Evolutionary conservation across 257 asterid genomes (phyloP).

Genomic region (Verbascum thapsus): DNA sequence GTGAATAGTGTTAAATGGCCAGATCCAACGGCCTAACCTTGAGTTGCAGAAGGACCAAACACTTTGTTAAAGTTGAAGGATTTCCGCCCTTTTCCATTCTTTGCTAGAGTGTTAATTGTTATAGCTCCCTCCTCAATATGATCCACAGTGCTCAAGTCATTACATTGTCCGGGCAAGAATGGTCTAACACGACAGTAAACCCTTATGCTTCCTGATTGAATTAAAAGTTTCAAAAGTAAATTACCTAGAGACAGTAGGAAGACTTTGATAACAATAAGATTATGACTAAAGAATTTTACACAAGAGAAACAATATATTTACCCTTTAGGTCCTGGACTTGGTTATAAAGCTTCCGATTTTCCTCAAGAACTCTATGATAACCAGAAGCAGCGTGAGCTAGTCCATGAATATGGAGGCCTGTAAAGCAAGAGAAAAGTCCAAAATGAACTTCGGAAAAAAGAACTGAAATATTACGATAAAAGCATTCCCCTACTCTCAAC

Average conservation of each 20-base stretch:
- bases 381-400: slow-evolving; percentile 97
- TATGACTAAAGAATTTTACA: too few species aligned
- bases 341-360: slow-evolving; percentile 92
- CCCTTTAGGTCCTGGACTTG: slow-evolving; percentile 99
- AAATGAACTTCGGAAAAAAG: background rate
- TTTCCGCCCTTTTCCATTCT: slow-evolving; percentile 70
- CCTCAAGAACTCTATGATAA: slow-evolving; percentile 94
- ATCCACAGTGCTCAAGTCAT: slow-evolving; percentile 63
- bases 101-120: slow-evolving; percentile 60
- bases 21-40: slow-evolving; percentile 70
- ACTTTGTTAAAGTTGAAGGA: slow-evolving; percentile 91
- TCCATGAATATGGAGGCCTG: slow-evolving; percentile 82
- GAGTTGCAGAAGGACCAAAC: slow-evolving; percentile 83
- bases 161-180: slow-evolving; percentile 64
- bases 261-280: background rate
- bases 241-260: slow-evolving; percentile 15
- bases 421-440: slow-evolving; percentile 5
- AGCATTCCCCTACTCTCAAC: background rate
- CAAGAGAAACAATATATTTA: slow-evolving; percentile 36
- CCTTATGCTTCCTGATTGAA: slow-evolving; percentile 83
- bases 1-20: background rate
- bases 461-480: background rate
- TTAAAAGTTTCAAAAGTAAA: slow-evolving; percentile 20
- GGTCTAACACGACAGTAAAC: slow-evolving; percentile 98
- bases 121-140: slow-evolving; percentile 87